These are phyloP conservation scores for Aspergillus pseudotamarii DNA, from an alignment of 2,329 filamentous ascomycete genomes.

Conservation along the genomic window DNA sequence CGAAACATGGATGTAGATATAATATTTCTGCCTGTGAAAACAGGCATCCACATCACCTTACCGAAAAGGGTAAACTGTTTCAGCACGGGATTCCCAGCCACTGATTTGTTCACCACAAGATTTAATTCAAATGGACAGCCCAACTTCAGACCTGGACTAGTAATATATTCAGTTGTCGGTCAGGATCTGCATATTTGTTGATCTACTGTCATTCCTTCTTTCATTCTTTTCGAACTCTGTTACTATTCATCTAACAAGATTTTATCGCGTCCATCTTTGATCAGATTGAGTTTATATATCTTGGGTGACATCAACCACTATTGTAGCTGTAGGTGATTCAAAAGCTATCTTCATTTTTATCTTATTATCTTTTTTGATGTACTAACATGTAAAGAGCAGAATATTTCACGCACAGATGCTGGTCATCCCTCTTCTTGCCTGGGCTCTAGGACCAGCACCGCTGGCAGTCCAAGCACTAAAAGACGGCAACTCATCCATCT, in stretches of 20 bases:
- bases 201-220: background rate
- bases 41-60: background rate
- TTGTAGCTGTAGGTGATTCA: background rate
- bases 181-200: background rate
- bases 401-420: background rate
- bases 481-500: background rate
- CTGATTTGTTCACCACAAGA: background rate
- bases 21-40: background rate
- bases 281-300: background rate
- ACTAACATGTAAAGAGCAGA: background rate
- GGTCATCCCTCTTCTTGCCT: background rate
- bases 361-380: background rate
- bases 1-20: too few relatives aligned
- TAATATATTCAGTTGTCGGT: background rate
- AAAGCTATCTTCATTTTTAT: too few relatives aligned
- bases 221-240: background rate
- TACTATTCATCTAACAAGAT: background rate
- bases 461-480: background rate
- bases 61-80: background rate
- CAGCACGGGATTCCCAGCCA: background rate
- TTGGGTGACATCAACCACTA: background rate
- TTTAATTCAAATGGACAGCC: background rate
- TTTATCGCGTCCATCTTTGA: background rate
- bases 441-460: background rate
- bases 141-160: background rate